Conservation (phyloP, 139 green algal genomes). For the Ostreobium quekettii region DNA sequence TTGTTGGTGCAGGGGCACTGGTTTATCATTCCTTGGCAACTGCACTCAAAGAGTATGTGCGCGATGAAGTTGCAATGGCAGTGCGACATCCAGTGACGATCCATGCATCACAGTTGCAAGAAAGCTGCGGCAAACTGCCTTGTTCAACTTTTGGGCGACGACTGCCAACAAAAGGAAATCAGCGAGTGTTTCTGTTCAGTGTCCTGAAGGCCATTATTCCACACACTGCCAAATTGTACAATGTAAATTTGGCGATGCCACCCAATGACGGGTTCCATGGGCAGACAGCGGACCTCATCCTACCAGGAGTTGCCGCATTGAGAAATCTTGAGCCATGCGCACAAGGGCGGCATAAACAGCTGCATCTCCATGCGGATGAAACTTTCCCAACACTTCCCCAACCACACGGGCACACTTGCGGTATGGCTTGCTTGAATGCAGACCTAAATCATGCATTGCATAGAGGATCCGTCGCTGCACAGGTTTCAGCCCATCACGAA, state of each 20-base stretch:
- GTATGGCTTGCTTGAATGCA: conserved; percentile 61
- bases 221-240: no score
- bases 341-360: conserved; percentile 93
- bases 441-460: conserved; percentile 89
- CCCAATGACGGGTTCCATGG: not conserved
- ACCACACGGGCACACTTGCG: conserved; percentile 93
- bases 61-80: no score
- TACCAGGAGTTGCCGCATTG: conserved; percentile 69
- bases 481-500: conserved; percentile 94
- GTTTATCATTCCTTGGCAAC: no score
- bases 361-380: conserved; percentile 90
- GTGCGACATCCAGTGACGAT: no score
- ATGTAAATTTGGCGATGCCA: no score
- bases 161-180: no score
- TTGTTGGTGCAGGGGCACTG: no score
- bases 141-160: no score
- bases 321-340: conserved; percentile 85
- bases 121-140: no score
- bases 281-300: conserved; percentile 6
- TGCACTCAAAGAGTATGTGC: no score
- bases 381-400: conserved; percentile 97
- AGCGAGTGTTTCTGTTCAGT: not conserved
- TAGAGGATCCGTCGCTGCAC: conserved; percentile 95
- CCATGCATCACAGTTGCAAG: no score
- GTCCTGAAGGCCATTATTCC: no score